Conservation (phyloP, 2,329 filamentous ascomycete genomes). For the Sporothrix luriei region DNA sequence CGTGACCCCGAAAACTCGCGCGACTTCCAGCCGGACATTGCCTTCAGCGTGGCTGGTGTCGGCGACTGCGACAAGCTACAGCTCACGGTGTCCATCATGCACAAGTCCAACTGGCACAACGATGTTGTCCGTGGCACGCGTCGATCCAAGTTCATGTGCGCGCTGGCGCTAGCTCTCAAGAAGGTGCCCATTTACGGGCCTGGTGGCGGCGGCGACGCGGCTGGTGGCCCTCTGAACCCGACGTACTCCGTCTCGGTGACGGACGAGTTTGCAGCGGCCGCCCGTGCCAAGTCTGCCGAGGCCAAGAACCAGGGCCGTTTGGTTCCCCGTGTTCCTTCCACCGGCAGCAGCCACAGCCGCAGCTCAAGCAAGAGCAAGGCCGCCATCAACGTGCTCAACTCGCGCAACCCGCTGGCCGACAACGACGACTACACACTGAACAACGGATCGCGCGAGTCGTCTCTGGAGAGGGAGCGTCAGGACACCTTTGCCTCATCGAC, state of each 20-base stretch:
- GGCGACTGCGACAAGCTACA: constrained; percentile 86
- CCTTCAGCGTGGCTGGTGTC: constrained; percentile 75
- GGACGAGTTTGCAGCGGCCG: constrained; percentile 66
- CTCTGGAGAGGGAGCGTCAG: constrained; percentile 42
- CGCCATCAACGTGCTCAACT: constrained; percentile 52
- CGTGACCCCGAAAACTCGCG: constrained; percentile 79
- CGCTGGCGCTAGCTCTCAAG: constrained; percentile 79
- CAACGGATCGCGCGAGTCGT: constrained; percentile 39
- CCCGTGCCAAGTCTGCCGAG: constrained; percentile 41
- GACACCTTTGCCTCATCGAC: constrained; percentile 25
- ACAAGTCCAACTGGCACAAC: constrained; percentile 93
- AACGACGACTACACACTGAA: constrained; percentile 46
- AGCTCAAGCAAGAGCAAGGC: constrained; percentile 42
- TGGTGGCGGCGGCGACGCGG: constrained; percentile 66
- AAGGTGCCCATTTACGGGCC: constrained; percentile 84
- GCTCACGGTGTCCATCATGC: constrained; percentile 79
- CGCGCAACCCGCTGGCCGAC: constrained; percentile 42
- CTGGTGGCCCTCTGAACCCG: constrained; percentile 72
- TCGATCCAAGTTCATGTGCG: constrained; percentile 96
- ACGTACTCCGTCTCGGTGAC: constrained; percentile 76
- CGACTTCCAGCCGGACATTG: constrained; percentile 85
- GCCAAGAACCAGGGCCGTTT: constrained; percentile 68
- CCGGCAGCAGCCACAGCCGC: constrained; percentile 33
- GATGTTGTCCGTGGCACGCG: constrained; percentile 77
- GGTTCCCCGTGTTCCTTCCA: constrained; percentile 51